Evolutionary conservation across 2,329 filamentous ascomycete genomes (phyloP), one percentile per base, ranked within the genome.

Genomic region (Colletotrichum liriopes): DNA sequence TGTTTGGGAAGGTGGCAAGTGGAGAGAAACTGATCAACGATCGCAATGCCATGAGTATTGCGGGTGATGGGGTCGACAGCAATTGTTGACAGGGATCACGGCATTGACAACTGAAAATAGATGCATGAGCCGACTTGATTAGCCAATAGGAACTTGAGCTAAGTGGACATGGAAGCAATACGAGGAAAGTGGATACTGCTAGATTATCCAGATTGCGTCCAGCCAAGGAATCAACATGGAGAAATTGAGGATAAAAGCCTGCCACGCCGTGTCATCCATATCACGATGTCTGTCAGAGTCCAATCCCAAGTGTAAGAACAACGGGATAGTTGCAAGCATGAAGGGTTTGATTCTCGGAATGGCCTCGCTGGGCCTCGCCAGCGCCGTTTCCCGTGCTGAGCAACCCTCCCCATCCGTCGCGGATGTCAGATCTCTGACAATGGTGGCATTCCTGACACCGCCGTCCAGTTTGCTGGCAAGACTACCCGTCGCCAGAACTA

Each of bases 341-440:
- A 72, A 55, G 52, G 45, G 58, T n/a, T 26, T 64, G 3, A n/a
- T 63, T 2, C n/a, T 72, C 8, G 65, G 59, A 26, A 23, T 71
- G 32, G 67, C 62, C 29, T 71, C 68, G 26, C 12, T 67, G 58
- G 37, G 59, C 39, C 58, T 73, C 39, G 52, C 37, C 23, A 54
- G 62, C 47, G 45, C 63, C 11, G 62, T 58, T 1, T 62, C 58
- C 43, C 23, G 18, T 2, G 37, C 47, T 5, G 39, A 55, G 37
- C 61, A 39, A n/a, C 41, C 23, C 26, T 23, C 16, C 1, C 52
- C 16, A 37, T 45, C 29, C 67, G 61, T 5, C 67, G 52, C 35
- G 71, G 63, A n/a, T 71, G 71, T 23, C 71, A 67, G 20, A 67
- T 73, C 26, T 71, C 71, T 35, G 67, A 73, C 37, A 63, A 73